These are phyloP conservation scores for Psidium guajava DNA, from an alignment of 345 rosid species.

Conservation along the genomic window DNA sequence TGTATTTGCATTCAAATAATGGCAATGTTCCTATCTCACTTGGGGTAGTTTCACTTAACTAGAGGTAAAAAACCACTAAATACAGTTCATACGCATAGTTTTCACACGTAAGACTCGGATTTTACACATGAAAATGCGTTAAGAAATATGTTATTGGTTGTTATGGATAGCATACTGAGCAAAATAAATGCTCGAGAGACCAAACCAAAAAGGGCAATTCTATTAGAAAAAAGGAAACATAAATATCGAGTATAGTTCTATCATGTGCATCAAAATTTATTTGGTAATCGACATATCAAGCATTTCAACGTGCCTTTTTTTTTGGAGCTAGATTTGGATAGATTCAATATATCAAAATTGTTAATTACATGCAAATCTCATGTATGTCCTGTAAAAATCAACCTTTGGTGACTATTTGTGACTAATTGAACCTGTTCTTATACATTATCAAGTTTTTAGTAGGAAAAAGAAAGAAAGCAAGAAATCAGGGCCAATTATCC, in stretches of 20 bases:
- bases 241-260: not conserved
- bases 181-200: not conserved
- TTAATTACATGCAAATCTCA: not conserved
- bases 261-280: not conserved
- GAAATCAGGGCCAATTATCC: not conserved
- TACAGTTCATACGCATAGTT: not conserved
- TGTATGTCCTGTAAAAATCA: not conserved
- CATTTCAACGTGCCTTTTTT: not conserved
- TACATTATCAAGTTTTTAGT: not conserved
- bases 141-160: not conserved
- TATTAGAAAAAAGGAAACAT: not conserved
- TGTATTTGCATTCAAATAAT: not conserved
- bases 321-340: no score
- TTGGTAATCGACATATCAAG: not conserved
- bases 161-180: not conserved
- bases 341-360: not conserved
- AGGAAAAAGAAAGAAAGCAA: not conserved
- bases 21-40: not conserved
- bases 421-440: not conserved
- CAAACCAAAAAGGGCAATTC: not conserved
- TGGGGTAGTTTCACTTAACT: not conserved
- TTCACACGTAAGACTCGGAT: not conserved
- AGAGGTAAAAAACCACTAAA: not conserved
- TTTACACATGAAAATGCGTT: not conserved
- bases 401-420: rapidly evolving